Base-by-base conservation (phyloP, 495 filamentous ascomycete genomes). In the Penicillium psychrofluorescens region DNA sequence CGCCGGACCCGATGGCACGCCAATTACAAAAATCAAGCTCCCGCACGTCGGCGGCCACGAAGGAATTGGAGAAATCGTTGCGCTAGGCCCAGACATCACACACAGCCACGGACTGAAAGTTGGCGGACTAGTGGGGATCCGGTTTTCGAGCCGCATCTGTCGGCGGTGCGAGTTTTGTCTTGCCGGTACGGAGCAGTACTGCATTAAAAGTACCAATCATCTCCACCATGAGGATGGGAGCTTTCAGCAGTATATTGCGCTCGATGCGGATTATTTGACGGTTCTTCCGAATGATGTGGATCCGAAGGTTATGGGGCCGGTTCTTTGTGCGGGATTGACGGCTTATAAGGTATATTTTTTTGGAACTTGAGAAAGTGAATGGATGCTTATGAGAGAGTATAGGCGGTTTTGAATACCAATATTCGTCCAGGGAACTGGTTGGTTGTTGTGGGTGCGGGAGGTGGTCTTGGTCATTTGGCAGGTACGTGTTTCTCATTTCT, bases 41-140 rank as follows among this genome's bases (percentile, higher is more conserved):
- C 73, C 71, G 0, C 70, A 77, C 36, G 53, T 75, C 15, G 72
- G 71, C 11, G 71, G 71, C 7, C 72, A 77, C 46, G 68, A 77
- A 52, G 73, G 73, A 10, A 55, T 75, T 13, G 72, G 70, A 0
- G 59, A 59, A 1, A 68, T 75, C 13, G 48, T 75, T 5, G 56
- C 59, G 0, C 49, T 75, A 8, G 71, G 73, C 4, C 56, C 67
- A 8, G 53, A 49, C 31, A 57, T 57, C 36, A 43, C 44, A 27
- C 47, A 66, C 35, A 29, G 51, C 12, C 31, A 50, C 22, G 53
- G 57, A 2, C 48, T 74, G 8, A 61, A 63, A 29, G 13, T 76
- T 1, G 71, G 71, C 13, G 56, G 41, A 0, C 49, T 72, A 8
- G 70, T 76, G 2, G 72, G 72, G 1, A 74, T 76, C 35, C 56